Conservation (phyloP, 345 rosid species). For the Syzygium oleosum region DNA sequence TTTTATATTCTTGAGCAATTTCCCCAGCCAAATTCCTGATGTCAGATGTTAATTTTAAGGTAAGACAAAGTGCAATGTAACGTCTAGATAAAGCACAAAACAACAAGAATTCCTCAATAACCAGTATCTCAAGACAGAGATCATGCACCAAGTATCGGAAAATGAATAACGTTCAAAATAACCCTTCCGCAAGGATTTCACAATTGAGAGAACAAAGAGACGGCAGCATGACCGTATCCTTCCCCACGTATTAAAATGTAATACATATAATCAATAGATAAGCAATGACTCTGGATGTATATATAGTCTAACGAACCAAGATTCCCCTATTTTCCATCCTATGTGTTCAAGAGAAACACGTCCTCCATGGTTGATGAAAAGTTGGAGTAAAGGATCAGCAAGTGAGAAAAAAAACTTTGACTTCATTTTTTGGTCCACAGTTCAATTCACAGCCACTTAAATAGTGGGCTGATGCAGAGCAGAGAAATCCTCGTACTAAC, state of each 20-base stretch:
- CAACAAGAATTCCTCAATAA: not conserved
- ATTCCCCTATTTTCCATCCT: not conserved
- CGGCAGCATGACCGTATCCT: not conserved
- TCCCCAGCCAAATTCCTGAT: constrained; percentile 88
- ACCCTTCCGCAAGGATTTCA: not conserved
- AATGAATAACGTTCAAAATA: not conserved
- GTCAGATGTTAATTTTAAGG: not conserved
- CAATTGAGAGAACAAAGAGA: not conserved
- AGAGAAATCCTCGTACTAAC: not conserved
- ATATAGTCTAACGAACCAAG: not conserved
- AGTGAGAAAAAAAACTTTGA: not conserved
- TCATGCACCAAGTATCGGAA: not conserved
- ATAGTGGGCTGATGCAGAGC: not conserved
- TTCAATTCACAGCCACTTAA: not conserved
- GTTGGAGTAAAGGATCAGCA: not conserved
- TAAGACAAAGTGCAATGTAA: not conserved
- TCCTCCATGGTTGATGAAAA: not conserved
- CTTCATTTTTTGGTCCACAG: not conserved
- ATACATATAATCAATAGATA: not conserved
- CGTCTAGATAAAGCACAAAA: not conserved
- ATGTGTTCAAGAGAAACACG: not conserved
- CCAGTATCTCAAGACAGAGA: not conserved
- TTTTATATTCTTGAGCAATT: constrained; percentile 64
- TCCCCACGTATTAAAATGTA: not conserved
- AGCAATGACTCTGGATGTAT: not conserved